Percentiles rank a stretch among this genome's conserved stretches.
Conservation (phyloP, 2,329 filamentous ascomycete species). For the Purpureocillium takamizusanense region DNA sequence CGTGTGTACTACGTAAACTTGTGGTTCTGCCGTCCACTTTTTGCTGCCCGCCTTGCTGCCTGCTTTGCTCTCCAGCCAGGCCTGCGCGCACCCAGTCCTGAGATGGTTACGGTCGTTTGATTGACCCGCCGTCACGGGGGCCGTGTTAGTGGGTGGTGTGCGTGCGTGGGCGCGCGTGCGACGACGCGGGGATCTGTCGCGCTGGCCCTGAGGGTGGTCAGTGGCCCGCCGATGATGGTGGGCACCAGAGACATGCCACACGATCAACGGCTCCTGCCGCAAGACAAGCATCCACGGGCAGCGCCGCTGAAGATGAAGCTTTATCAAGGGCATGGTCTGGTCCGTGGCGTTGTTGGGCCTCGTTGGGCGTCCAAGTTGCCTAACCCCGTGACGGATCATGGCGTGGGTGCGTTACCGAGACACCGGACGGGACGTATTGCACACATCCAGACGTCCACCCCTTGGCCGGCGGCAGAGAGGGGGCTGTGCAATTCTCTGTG, state of each 20-base stretch:
- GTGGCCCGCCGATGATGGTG: neutral
- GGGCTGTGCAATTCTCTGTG: too few relatives aligned
- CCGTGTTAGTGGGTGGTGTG: neutral
- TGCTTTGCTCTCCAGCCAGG: too few relatives aligned
- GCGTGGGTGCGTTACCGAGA: neutral
- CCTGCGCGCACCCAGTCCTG: too few relatives aligned
- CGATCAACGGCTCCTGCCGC: neutral
- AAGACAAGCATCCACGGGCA: neutral
- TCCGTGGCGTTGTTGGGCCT: neutral
- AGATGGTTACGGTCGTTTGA: neutral
- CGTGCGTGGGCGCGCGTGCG: neutral
- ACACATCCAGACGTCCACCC: too few relatives aligned
- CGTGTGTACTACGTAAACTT: too few relatives aligned
- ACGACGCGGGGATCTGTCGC: neutral
- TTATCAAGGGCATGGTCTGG: neutral
- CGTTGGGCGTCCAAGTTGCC: neutral
- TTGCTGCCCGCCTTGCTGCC: too few relatives aligned
- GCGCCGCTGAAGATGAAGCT: neutral
- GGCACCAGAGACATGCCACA: neutral
- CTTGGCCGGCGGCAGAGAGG: too few relatives aligned
- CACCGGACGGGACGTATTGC: too few relatives aligned
- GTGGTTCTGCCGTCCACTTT: too few relatives aligned
- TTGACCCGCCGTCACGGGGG: slow-evolving; percentile 3
- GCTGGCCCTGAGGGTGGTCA: neutral
- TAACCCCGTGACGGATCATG: neutral